Evolutionary conservation across 192 early-diverging fungal species (phyloP), one percentile per base, ranked within the genome.

Genomic region (Chytriomyces confervae): DNA sequence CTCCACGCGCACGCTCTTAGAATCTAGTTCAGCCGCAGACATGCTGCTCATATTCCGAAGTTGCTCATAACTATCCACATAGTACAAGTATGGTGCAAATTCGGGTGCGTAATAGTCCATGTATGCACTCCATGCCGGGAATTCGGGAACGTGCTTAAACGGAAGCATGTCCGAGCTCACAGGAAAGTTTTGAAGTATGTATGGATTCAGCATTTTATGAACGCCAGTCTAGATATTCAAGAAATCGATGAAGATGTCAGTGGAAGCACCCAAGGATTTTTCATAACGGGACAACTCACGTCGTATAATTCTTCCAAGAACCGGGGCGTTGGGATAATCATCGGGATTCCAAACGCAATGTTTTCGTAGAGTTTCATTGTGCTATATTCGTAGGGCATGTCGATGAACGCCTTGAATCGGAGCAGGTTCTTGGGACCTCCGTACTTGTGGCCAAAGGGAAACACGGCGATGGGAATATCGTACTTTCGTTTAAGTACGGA

Each of bases 301-400:
- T 65, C n/a, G 23, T 27, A 76, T 13, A 78, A 7, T 43, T 72
- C 69, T 48, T 78, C 63, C 62, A 69, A 65, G 13, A 78, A 73
- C 2, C 51, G 64, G 1, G 77, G 77, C 0, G 67, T 72, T 16
- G 77, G 77, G 62, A 78, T 65, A 27, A 63, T 10, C 53, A 64
- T 48, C 23, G 36, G 11, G 18, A 78, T 46, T 24, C 77, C 77
- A 62, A 47, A 36, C 49, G 77, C 68, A 48, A 78, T 18, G 23
- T 78, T 78, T 36, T 78, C 77, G 48, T 78, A 78, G 11, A 78
- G 36, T 53, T 78, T 78, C 77, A 78, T 78, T 11, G 67, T 70
- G 9, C 61, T 64, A 5, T 43, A 24, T 72, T 78, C 27, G 20
- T 78, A 78, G 6, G 77, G 77, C 47, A 78, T 45, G 20, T 72